These are phyloP conservation scores for Rubia tinctorum DNA, from an alignment of 305 asterid species.

Conservation along the genomic window DNA sequence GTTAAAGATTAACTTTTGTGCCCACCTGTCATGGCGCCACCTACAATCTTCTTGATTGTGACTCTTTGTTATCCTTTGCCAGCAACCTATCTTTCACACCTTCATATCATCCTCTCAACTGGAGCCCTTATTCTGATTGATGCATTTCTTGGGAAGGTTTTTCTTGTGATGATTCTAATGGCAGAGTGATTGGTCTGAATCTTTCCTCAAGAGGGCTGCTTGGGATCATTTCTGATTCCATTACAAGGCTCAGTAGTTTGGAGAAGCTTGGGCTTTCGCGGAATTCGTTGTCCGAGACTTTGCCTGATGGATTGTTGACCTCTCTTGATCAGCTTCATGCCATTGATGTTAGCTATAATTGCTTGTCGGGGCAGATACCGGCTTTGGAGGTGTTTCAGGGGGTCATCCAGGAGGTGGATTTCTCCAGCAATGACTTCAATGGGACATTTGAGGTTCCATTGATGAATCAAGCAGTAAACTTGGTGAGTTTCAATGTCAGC, in stretches of 20 bases:
- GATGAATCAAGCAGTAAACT: constrained; percentile 33
- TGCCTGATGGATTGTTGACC: constrained; percentile 51
- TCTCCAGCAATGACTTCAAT: constrained; percentile 64
- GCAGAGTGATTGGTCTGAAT: constrained; percentile 44
- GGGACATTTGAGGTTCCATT: constrained; percentile 51
- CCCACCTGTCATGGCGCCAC: constrained; percentile 35
- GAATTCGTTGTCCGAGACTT: constrained; percentile 51
- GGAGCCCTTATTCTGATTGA: constrained; percentile 63
- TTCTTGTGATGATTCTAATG: constrained; percentile 44
- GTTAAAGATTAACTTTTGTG: too few relatives aligned
- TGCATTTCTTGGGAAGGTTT: constrained; percentile 83
- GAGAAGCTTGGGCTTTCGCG: constrained; percentile 49
- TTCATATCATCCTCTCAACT: constrained; percentile 49
- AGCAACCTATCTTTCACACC: constrained; percentile 30
- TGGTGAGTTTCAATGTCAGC: constrained; percentile 58
- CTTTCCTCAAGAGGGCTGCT: constrained; percentile 64
- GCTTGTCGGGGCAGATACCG: constrained; percentile 43
- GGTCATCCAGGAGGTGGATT: constrained; percentile 35
- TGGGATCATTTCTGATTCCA: constrained; percentile 44
- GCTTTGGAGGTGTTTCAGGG: constrained; percentile 33
- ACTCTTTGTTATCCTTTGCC: constrained; percentile 50
- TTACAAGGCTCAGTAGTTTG: constrained; percentile 49
- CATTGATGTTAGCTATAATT: constrained; percentile 70
- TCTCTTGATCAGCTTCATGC: constrained; percentile 32
- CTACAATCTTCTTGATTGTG: constrained; percentile 47